These are phyloP conservation scores for Aspergillus terreus DNA, from an alignment of 2,329 filamentous ascomycete genomes.

Conservation along the genomic window DNA sequence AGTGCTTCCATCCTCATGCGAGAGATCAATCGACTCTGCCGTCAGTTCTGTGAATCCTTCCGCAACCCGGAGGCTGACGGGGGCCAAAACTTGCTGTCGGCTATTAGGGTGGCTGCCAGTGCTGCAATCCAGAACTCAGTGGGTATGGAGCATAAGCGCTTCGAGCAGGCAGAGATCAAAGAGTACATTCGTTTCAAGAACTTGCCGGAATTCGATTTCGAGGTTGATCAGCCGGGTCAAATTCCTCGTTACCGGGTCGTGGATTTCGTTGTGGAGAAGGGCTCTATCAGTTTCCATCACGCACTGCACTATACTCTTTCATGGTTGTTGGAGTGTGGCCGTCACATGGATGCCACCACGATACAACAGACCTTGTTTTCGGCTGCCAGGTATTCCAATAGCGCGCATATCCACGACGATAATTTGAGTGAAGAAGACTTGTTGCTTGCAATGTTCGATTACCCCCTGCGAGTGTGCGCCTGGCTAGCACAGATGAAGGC, in stretches of 20 bases:
- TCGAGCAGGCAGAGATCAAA: slow-evolving; percentile 83
- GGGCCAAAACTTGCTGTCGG: slow-evolving; percentile 65
- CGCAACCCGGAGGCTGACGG: slow-evolving; percentile 64
- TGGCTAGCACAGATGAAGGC: slow-evolving; percentile 99
- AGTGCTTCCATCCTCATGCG: slow-evolving; percentile 89
- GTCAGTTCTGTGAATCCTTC: slow-evolving; percentile 86
- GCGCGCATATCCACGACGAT: slow-evolving; percentile 58
- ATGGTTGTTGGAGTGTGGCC: slow-evolving; percentile 89
- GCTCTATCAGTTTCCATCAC: slow-evolving; percentile 95
- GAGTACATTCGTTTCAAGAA: slow-evolving; percentile 79
- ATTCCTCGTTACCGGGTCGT: slow-evolving; percentile 64
- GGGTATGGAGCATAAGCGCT: slow-evolving; percentile 81
- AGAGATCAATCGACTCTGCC: slow-evolving; percentile 89
- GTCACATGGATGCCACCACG: slow-evolving; percentile 65
- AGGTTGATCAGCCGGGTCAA: slow-evolving; percentile 45
- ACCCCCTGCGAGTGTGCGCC: slow-evolving; percentile 84
- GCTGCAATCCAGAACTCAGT: slow-evolving; percentile 84
- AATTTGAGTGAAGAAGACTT: slow-evolving; percentile 65
- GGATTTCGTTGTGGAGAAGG: slow-evolving; percentile 81
- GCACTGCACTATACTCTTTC: slow-evolving; percentile 93
- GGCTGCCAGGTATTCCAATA: slow-evolving; percentile 53
- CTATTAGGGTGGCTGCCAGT: slow-evolving; percentile 65
- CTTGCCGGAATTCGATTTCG: slow-evolving; percentile 75
- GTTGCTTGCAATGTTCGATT: slow-evolving; percentile 85
- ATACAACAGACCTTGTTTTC: slow-evolving; percentile 69